Base-by-base conservation (phyloP, 2,329 filamentous ascomycete species). In the Drechslerella coelobrocha region DNA sequence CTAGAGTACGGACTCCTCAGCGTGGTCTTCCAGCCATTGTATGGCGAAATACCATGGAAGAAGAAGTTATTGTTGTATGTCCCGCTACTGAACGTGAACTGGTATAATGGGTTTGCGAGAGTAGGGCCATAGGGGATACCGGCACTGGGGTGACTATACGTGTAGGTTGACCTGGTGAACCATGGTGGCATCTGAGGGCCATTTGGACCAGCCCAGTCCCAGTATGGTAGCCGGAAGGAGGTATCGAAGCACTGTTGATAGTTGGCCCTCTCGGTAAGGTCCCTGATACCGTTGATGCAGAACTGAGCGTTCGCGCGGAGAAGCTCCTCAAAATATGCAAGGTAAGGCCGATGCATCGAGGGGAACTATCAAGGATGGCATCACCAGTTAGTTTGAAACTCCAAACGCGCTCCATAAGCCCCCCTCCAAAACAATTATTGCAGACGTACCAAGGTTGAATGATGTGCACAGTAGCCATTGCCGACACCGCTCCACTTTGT, bases 341-440 rank as follows among this genome's bases (percentile, higher is more conserved):
- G 81, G 78, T 93, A 95, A 0, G 90, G 89, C 52, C 91, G 85
- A 81, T 96, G 91, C 91, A 91, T 95, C 43, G 87, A 84, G 34
- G 88, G 85, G 77, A 96, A 94, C 21, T 57, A 94, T 80, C 43
- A 88, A 85, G 1, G 88, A n/a, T n/a, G 12, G 34, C 29, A 34
- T 34, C 37, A 41, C 29, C 29, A 41, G 37, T 41, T 41, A 41
- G 37, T 14, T 17, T 5, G 29, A 6, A 34, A 6, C 6, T 6
- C 6, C 29, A n/a, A 34, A 12, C 12, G 29, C 29, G 29, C 29
- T 7, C 29, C 29, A 34, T 34, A 7, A 34, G 29, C 7, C 12
- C 29, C 7, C 29, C 29, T 31, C 12, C 29, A 31, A 6, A 12
- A 6, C 29, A 6, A 12, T 6, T 12, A 31, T 6, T 6, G 12